These are phyloP conservation scores for Gossypium arboreum DNA, from an alignment of 345 rosid genomes.

Conservation along the genomic window DNA sequence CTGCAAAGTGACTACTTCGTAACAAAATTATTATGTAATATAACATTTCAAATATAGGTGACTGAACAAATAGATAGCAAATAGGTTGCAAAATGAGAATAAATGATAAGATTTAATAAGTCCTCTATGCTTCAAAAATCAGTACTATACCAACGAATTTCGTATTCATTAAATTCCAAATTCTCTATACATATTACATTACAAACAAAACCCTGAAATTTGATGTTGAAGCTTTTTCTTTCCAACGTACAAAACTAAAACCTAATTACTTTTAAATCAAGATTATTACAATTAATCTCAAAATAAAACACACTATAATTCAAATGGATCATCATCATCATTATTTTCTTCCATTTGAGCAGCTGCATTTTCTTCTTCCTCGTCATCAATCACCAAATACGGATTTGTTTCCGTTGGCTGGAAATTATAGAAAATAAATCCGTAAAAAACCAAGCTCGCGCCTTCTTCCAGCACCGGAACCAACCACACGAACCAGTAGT, in stretches of 20 bases:
- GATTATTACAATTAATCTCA: neutral
- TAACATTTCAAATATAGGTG: too few species aligned
- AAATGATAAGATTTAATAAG: too few species aligned
- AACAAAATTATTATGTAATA: accelerated
- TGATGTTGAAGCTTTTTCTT: too few species aligned
- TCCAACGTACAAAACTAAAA: neutral
- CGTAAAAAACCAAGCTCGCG: constrained; percentile 46
- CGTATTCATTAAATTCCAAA: too few species aligned
- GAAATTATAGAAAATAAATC: constrained; percentile 40
- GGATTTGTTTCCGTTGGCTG: constrained; percentile 50
- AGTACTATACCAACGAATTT: too few species aligned
- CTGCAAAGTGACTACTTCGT: too few species aligned
- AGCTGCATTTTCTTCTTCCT: constrained; percentile 31
- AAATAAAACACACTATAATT: constrained; percentile 24
- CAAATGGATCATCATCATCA: constrained; percentile 35
- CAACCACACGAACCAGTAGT: constrained; percentile 38
- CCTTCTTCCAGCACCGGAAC: constrained; percentile 30
- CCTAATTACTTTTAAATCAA: neutral
- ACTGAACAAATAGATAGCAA: too few species aligned
- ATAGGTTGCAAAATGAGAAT: too few species aligned
- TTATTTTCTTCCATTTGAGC: constrained; percentile 39
- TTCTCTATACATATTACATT: too few species aligned
- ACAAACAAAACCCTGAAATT: too few species aligned
- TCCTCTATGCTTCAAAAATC: too few species aligned
- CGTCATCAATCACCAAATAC: constrained; percentile 37